Evolutionary conservation across 2,329 filamentous ascomycete genomes (phyloP).

Genomic region (Fusarium sp.): DNA sequence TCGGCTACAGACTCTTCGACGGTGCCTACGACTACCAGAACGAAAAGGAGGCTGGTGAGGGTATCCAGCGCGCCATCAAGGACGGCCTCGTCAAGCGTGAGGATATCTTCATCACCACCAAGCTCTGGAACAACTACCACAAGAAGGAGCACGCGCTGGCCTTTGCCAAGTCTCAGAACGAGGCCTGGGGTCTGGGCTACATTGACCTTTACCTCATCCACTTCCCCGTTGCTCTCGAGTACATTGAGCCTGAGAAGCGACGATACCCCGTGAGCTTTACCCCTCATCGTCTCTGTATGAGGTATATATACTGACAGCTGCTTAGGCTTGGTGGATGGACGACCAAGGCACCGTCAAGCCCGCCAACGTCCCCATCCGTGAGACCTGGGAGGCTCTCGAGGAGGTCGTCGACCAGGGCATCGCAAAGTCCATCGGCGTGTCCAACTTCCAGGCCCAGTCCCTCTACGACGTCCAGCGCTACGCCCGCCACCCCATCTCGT

Average conservation of each 20-base stretch:
- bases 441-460: slow-evolving; percentile 75
- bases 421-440: slow-evolving; percentile 77
- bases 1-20: slow-evolving; percentile 64
- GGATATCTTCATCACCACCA: slow-evolving; percentile 89
- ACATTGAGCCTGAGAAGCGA: slow-evolving; percentile 55
- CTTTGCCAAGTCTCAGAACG: slow-evolving; percentile 78
- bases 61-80: slow-evolving; percentile 66
- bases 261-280: slow-evolving; percentile 50
- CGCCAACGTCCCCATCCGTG: slow-evolving; percentile 73
- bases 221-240: slow-evolving; percentile 61
- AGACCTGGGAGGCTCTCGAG: slow-evolving; percentile 86
- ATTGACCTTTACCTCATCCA: slow-evolving; percentile 89
- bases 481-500: slow-evolving; percentile 62
- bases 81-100: slow-evolving; percentile 73
- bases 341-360: slow-evolving; percentile 61
- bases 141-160: slow-evolving; percentile 77
- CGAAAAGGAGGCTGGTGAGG: slow-evolving; percentile 72
- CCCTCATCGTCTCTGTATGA: not conserved
- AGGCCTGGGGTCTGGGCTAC: slow-evolving; percentile 84
- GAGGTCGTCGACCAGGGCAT: slow-evolving; percentile 73
- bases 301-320: not conserved
- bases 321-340: slow-evolving; percentile 53
- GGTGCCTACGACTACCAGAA: slow-evolving; percentile 70
- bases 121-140: slow-evolving; percentile 93
- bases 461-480: slow-evolving; percentile 71